Base-by-base conservation (phyloP, 2,329 filamentous ascomycete species). In the Aspergillus fijiensis region DNA sequence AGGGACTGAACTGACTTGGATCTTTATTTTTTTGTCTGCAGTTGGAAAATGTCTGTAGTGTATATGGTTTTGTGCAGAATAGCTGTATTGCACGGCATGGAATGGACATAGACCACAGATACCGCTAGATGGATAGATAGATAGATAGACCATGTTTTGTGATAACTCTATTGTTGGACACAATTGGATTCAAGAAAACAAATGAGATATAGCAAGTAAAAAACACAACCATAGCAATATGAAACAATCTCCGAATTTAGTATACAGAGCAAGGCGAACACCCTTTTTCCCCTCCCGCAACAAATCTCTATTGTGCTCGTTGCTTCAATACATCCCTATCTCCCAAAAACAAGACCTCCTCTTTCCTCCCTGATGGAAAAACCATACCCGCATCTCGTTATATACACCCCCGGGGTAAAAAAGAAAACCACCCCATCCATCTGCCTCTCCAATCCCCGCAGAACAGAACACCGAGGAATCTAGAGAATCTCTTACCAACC, bases 401-500 rank as follows among this genome's bases (percentile, higher is more conserved):
- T 35, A 35, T 35, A 35, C 33, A 35, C 33, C 33, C 33, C 33
- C 33, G 2, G 7, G 1, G 21, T 21, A 2, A 21, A 21, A 21
- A 16, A 16, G 2, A 9, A 33, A 33, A 5, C 7, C 31, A 31
- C n/a, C 21, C 50, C 33, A 42, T 58, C 49, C 25, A 49, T 11
- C 35, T 7, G 27, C 27, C 27, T 29, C 27, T 29, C 23, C 35
- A 35, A n/a, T 45, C 16, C n/a, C 27, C 55, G 21, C 27, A 7
- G 11, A 11, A 25, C 29, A 7, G 12, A 12, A 35, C 11, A 16
- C 14, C 14, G 39, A 45, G 16, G 16, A 54, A 23, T 53, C 10
- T 12, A 56, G 1, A 48, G 39, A 31, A 51, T 42, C 63, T 42
- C 63, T 45, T 73, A 81, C 79, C 79, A 81, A 12, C 79, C 79